Evolutionary conservation across 2,329 filamentous ascomycete genomes (phyloP), one percentile per base, ranked within the genome.

Genomic region (Cordyceps fumosorosea): DNA sequence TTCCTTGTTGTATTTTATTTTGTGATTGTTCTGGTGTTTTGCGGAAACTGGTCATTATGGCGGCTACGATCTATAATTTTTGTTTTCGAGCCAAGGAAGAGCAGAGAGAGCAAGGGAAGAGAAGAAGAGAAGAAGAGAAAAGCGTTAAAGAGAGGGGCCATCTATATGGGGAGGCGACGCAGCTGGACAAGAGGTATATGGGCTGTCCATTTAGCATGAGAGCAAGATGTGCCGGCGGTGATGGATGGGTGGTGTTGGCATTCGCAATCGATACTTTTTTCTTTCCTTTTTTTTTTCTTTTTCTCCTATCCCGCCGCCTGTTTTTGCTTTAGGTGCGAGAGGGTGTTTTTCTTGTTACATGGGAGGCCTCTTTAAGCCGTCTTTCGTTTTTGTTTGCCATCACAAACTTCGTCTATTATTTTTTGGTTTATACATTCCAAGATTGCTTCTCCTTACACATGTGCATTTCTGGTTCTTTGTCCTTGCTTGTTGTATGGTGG

Each of bases 1-100:
- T 64, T 60, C 47, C 47, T 56, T 64, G 51, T 56, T 70, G 65
- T 67, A 67, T 64, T 66, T 65, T 66, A 68, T 54, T 58, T 64
- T 7, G 18, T 57, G 52, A 62, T 64, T 64, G 56, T 65, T 65
- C 64, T 16, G 60, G 63, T 58, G 54, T 63, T 56, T 37, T 37
- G 34, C 4, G 57, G 57, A 45, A 53, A 60, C n/a, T 47, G 57
- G 63, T 24, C 52, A 62, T 26, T 60, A 51, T 54, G 60, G 42
- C 45, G 37, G 45, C 45, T 47, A 45, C 48, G 57, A 34, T 60
- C 18, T 37, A 47, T 47, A 47, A 47, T 47, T 22, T 22, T n/a
- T 63, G 5, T n/a, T 40, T 51, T n/a, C 55, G 62, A 58, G 59
- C 50, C 53, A 48, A 42, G 56, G n/a, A 40, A 16, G 20, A 50